Conservation (phyloP, 768 basidiomycete genomes). For the Calocybe indica region DNA sequence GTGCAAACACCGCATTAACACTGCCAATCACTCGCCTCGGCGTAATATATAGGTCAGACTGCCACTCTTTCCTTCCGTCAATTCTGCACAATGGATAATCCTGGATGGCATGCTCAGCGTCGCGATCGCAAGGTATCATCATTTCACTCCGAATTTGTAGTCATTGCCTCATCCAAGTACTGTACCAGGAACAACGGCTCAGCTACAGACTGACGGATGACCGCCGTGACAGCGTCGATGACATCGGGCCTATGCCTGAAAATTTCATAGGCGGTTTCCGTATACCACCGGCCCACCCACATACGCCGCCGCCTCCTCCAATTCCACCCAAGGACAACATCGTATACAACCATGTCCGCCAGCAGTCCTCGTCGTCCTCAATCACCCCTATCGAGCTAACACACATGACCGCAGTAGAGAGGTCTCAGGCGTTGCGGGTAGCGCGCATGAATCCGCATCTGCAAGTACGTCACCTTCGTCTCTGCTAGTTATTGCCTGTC, state of each 20-base stretch:
- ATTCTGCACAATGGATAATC: constrained; percentile 55
- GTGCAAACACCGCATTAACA: background rate
- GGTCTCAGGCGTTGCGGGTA: constrained; percentile 51
- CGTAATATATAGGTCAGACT: background rate
- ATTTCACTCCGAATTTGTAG: background rate
- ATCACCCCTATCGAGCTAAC: constrained; percentile 36
- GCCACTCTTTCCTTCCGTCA: background rate
- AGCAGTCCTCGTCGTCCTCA: constrained; percentile 18
- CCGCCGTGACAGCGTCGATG: constrained; percentile 46
- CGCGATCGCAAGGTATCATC: constrained; percentile 47
- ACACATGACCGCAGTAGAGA: constrained; percentile 54
- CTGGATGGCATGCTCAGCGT: constrained; percentile 71
- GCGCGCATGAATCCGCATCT: constrained; percentile 78
- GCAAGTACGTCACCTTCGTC: constrained; percentile 34
- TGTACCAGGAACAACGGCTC: constrained; percentile 27
- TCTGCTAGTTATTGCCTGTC: constrained; percentile 1
- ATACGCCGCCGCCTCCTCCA: constrained; percentile 37
- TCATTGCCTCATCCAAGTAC: constrained; percentile 2
- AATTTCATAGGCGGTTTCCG: constrained; percentile 54
- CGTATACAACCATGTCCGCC: constrained; percentile 12
- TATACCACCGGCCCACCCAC: constrained; percentile 20
- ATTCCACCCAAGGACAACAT: constrained; percentile 43
- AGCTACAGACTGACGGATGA: constrained; percentile 34
- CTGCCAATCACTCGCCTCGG: background rate
- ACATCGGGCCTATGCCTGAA: constrained; percentile 57